Base-by-base conservation (phyloP, 2,329 filamentous ascomycete species). In the Hymenoscyphus occultus region DNA sequence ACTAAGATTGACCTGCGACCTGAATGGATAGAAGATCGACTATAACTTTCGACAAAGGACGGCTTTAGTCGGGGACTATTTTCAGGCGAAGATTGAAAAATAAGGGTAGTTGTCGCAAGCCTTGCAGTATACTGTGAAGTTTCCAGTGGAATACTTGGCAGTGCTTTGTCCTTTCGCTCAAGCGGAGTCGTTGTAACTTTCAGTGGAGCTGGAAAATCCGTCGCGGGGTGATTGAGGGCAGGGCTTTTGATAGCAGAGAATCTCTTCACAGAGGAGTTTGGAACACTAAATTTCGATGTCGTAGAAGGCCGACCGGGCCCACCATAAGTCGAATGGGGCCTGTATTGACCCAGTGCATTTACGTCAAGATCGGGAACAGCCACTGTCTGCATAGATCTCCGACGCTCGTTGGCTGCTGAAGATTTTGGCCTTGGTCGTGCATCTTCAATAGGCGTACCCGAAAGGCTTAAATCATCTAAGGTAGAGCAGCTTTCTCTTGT, bases 401-500 rank as follows among this genome's bases (percentile, higher is more conserved):
- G 66, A 12, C 73, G 73, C 56, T 74, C 73, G 39, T 69, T 70
- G 45, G 74, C 70, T 0, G 69, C 70, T 10, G 64, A 62, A 39
- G 70, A 71, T 65, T 73, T 75, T 16, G 73, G 73, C 64, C 70
- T 66, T 28, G 63, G 56, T 48, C 67, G 67, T 32, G 56, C 42
- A 31, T 71, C 69, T 22, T 74, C 72, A 14, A 60, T 48, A n/a
- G 67, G 62, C 7, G 65, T 39, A 2, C 67, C 68, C 7, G 63
- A 45, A 9, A 65, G 57, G 2, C 62, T 32, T 14, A 40, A 51
- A n/a, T 75, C 71, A 31, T 75, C 73, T 35, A 70, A 69, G 12
- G 66, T 67, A 35, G 76, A 76, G 64, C 86, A 86, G 62, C 78
- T 84, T 42, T 84, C 82, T 13, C 80, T 78, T 0, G 80, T 80